Evolutionary conservation across 805 yeast species (phyloP).

Genomic region (Brettanomyces anomalus): DNA sequence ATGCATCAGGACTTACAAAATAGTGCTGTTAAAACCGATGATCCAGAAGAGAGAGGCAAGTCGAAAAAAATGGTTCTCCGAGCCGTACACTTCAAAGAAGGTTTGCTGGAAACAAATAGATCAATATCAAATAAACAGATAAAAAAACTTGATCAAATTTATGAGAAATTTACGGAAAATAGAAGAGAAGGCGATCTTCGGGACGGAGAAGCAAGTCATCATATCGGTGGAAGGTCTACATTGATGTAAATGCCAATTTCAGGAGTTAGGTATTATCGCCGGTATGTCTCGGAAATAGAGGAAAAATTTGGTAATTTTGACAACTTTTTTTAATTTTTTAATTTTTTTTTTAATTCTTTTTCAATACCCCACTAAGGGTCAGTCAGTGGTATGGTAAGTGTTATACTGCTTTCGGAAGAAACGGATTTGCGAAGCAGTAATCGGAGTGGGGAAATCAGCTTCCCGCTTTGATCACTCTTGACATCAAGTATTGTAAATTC

Average conservation of each 20-base stretch:
- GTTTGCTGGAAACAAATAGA: slow-evolving; percentile 75
- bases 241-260: slow-evolving; percentile 40
- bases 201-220: slow-evolving; percentile 68
- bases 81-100: slow-evolving; percentile 46
- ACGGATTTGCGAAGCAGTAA: no score
- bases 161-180: slow-evolving; percentile 56
- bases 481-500: no score
- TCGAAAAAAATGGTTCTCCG: slow-evolving; percentile 27
- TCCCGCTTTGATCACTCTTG: no score
- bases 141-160: slow-evolving; percentile 51
- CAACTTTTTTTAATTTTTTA: no score
- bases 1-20: slow-evolving; percentile 6
- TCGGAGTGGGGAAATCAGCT: no score
- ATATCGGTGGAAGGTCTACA: slow-evolving; percentile 79
- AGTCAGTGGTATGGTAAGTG: no score
- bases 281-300: no score
- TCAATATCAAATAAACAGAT: slow-evolving; percentile 74
- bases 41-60: background rate
- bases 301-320: no score
- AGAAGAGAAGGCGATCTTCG: slow-evolving; percentile 81
- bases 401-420: no score
- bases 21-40: background rate
- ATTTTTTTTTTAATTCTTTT: no score
- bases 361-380: no score
- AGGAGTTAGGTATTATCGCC: no score